Conservation (phyloP, 2,329 filamentous ascomycete species). For the Chaetomium sp. region DNA sequence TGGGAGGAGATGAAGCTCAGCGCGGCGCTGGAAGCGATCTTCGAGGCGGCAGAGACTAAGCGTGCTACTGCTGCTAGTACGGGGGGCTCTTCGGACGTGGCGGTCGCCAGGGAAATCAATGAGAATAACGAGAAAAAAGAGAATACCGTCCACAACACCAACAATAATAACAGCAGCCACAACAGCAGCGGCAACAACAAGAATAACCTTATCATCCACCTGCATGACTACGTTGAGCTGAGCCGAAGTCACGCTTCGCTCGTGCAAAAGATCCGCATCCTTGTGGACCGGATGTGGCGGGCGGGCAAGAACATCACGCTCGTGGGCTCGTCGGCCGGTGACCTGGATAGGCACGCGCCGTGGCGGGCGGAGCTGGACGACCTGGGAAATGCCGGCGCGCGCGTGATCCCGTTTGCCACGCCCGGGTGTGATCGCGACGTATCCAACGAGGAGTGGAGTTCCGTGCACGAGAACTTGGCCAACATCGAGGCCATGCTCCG, state of each 20-base stretch:
- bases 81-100: too few relatives aligned
- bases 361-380: conserved; percentile 28
- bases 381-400: conserved; percentile 28
- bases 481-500: conserved; percentile 43
- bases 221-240: conserved; percentile 77
- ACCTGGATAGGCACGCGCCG: conserved; percentile 36
- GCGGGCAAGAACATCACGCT: conserved; percentile 68
- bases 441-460: conserved; percentile 25
- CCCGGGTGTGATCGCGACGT: conserved; percentile 13
- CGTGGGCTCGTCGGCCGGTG: conserved; percentile 64
- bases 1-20: conserved; percentile 59
- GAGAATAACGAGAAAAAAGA: too few relatives aligned
- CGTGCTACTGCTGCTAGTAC: background rate
- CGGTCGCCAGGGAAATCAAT: too few relatives aligned
- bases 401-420: conserved; percentile 27
- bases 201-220: conserved; percentile 58
- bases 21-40: conserved; percentile 50
- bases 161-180: conserved; percentile 1
- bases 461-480: conserved; percentile 39
- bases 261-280: conserved; percentile 60
- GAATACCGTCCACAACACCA: too few relatives aligned
- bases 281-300: conserved; percentile 65
- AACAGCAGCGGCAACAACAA: background rate
- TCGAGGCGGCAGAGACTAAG: conserved; percentile 40
- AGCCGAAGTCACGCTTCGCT: conserved; percentile 65